Evolutionary conservation across 805 yeast species (phyloP), one percentile per base, ranked within the genome.

Genomic region (Candida piceae): DNA sequence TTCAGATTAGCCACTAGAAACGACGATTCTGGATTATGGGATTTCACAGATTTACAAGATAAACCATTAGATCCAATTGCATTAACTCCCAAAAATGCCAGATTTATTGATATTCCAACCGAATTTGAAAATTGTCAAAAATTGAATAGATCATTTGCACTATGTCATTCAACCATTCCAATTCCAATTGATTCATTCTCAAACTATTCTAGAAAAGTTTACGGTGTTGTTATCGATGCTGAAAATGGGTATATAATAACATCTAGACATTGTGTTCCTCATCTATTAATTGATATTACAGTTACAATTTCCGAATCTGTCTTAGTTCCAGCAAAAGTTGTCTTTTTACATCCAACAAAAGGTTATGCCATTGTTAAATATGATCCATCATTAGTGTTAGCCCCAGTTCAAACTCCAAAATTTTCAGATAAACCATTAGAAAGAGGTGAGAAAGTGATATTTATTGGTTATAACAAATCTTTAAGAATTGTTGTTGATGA

Each of bases 291-390:
- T 47, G 95, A 89, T 57, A 70, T 88, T 17, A 69, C 76, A 32
- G 71, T 89, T 16, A 78, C 89, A 3, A 76, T 89, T 53, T 95
- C 96, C 4, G 96, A 89, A 45, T 82, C 95, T 1, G 75, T 85
- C 16, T 76, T 80, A 45, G 72, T 88, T 11, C 86, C 94, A 0
- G 96, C 82, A 1, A 69, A 77, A 44, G 93, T 88, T 18, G 78
- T 78, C 16, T 89, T 87, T 49, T 64, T 86, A 52, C 96, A 88
- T 55, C 96, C 97, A 23, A 76, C 85, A 25, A 85, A 82, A 49
- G 88, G 88, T 48, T 88, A 83, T 58, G 88, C 94, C 1, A 76
- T 88, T 39, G 68, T 89, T 18, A 76, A 84, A 56, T 89, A 86
- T 57, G 95, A 89, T 55, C 87, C 96, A 7, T 51, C 66, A 4